A percentile compares a stretch with the other conserved stretches of the same genome.
phyloP scores from a whole-genome alignment of 441 rosid species.

The Erysimum pusillum region DNA sequence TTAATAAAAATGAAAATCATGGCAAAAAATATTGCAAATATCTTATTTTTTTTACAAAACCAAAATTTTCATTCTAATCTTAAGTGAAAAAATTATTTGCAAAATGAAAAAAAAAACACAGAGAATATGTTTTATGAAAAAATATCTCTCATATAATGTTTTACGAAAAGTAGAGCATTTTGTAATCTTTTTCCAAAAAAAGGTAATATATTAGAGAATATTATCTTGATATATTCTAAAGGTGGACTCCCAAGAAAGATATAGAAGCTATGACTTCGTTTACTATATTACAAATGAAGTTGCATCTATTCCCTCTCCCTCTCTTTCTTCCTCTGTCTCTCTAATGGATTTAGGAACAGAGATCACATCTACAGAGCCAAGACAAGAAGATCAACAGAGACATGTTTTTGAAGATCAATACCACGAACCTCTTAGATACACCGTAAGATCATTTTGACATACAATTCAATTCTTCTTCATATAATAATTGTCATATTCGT shows the following conservation, averaged over 20 bases:
- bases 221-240: slow-evolving; percentile 3
- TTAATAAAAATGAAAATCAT: too few species aligned
- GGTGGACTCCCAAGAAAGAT: neutral
- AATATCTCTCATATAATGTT: too few species aligned
- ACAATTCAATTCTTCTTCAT: neutral
- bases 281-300: slow-evolving; percentile 35
- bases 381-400: slow-evolving; percentile 45
- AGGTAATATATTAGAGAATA: slow-evolving; percentile 32
- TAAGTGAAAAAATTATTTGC: too few species aligned
- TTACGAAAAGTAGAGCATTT: neutral
- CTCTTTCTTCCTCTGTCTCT: slow-evolving; percentile 26
- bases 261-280: slow-evolving; percentile 30
- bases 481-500: neutral
- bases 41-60: too few species aligned
- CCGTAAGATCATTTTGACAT: slow-evolving; percentile 48
- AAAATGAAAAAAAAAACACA: too few species aligned
- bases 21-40: too few species aligned
- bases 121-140: too few species aligned
- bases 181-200: neutral
- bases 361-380: slow-evolving; percentile 29
- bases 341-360: slow-evolving; percentile 45
- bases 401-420: slow-evolving; percentile 48
- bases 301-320: slow-evolving; percentile 35
- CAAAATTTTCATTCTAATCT: too few species aligned
- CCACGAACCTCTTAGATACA: slow-evolving; percentile 59